Evolutionary conservation across 495 filamentous ascomycete species (phyloP).

Genomic region (Staphylotrichum tortipilum): DNA sequence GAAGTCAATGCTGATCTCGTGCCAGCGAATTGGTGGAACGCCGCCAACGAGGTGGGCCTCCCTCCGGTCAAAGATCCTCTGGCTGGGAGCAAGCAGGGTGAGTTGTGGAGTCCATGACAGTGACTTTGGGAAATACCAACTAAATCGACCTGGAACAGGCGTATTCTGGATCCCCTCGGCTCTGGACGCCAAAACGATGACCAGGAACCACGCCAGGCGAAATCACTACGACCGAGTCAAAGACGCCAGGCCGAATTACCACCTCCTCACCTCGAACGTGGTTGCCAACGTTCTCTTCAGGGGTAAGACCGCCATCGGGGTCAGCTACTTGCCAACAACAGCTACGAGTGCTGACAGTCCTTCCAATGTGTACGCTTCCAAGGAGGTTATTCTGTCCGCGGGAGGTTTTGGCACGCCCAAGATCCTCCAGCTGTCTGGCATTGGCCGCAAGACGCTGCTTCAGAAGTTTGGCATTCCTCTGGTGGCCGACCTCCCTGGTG

Average conservation of each 20-base stretch:
- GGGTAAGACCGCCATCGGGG: conserved; percentile 24
- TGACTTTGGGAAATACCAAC: background rate
- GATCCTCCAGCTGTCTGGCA: conserved; percentile 60
- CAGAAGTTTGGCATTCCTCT: conserved; percentile 56
- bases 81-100: conserved; percentile 25
- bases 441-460: conserved; percentile 63
- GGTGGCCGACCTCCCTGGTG: conserved; percentile 61
- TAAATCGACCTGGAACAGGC: background rate
- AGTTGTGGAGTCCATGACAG: background rate
- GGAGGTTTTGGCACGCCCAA: conserved; percentile 52
- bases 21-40: conserved; percentile 24
- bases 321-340: conserved; percentile 18
- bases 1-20: background rate
- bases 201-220: conserved; percentile 29
- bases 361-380: conserved; percentile 26
- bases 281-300: conserved; percentile 41
- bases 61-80: conserved; percentile 29
- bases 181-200: conserved; percentile 32
- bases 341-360: conserved; percentile 2
- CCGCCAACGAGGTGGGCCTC: conserved; percentile 23
- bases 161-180: conserved; percentile 33
- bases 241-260: conserved; percentile 35
- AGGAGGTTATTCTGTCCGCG: conserved; percentile 49
- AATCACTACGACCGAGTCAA: conserved; percentile 31
- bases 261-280: conserved; percentile 34